Evolutionary conservation across 2,329 filamentous ascomycete genomes (phyloP).

Genomic region (Piedraia hortae): DNA sequence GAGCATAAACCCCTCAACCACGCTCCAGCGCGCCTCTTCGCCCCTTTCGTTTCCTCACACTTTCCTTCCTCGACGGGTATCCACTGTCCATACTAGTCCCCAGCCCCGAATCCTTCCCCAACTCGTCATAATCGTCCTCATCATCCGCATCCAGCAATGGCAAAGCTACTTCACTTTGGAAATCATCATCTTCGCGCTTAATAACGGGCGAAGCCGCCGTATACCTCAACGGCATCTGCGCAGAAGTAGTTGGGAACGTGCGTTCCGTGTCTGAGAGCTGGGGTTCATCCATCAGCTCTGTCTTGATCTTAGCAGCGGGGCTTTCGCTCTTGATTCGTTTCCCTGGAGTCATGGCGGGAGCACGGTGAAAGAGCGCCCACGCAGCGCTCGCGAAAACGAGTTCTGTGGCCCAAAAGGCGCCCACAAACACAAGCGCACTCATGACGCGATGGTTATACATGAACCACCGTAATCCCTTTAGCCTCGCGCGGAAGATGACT

Average conservation of each 20-base stretch:
- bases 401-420: conserved; percentile 51
- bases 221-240: conserved; percentile 16
- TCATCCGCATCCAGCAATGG: conserved; percentile 5
- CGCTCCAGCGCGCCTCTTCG: no score
- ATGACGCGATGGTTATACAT: conserved; percentile 64
- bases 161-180: conserved; percentile 3
- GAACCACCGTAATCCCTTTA: conserved; percentile 49
- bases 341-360: conserved; percentile 8
- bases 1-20: no score
- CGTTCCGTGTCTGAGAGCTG: conserved; percentile 20
- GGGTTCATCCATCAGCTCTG: conserved; percentile 7
- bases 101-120: conserved; percentile 20
- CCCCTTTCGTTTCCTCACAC: conserved; percentile 9
- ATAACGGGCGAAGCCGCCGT: conserved; percentile 5
- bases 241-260: conserved; percentile 21
- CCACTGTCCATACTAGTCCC: conserved; percentile 22
- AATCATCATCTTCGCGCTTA: conserved; percentile 10
- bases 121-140: conserved; percentile 19
- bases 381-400: conserved; percentile 36
- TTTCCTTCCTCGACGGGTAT: conserved; percentile 7
- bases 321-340: conserved; percentile 4
- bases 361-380: conserved; percentile 29
- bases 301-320: conserved; percentile 5
- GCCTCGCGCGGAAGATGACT: conserved; percentile 43
- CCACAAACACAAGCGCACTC: conserved; percentile 39